These are phyloP conservation scores for Agrocybe pediades DNA, from an alignment of 768 basidiomycete genomes.

Conservation along the genomic window DNA sequence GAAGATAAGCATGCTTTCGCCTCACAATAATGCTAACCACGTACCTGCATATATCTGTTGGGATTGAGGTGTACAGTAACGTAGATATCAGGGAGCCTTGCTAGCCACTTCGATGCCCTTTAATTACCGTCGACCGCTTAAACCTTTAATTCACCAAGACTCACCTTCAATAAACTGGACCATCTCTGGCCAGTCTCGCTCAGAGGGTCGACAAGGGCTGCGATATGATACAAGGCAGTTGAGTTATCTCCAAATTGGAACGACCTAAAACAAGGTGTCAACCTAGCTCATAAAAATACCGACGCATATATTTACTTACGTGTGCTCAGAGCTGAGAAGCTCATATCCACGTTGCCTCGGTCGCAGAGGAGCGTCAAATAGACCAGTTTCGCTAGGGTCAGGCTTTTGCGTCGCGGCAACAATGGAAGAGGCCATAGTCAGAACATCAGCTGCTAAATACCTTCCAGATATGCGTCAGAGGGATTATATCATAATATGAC, in stretches of 20 bases:
- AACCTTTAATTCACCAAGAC: not conserved
- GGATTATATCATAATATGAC: not conserved
- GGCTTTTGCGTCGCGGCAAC: constrained; percentile 71
- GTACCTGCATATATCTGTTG: constrained; percentile 63
- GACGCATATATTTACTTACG: constrained; percentile 48
- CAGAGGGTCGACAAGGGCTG: constrained; percentile 80
- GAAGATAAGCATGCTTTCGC: not conserved
- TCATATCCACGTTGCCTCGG: constrained; percentile 65
- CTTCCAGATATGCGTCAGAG: constrained; percentile 33
- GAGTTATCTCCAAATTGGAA: constrained; percentile 70
- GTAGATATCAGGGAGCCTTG: constrained; percentile 61
- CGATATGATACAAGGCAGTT: constrained; percentile 70
- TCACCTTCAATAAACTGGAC: constrained; percentile 76
- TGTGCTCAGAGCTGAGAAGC: constrained; percentile 58
- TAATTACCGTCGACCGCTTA: not conserved
- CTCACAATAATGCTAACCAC: constrained; percentile 13
- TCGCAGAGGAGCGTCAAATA: constrained; percentile 66
- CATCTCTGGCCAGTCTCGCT: constrained; percentile 86
- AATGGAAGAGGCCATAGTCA: constrained; percentile 70
- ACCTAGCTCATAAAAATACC: not conserved
- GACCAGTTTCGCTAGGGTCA: constrained; percentile 70
- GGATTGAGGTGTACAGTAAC: constrained; percentile 86
- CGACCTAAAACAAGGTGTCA: constrained; percentile 39
- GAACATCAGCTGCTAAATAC: constrained; percentile 54
- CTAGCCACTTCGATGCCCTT: constrained; percentile 52